Base-by-base conservation (phyloP, 208 protist genomes). In the Angomonas deanei region DNA sequence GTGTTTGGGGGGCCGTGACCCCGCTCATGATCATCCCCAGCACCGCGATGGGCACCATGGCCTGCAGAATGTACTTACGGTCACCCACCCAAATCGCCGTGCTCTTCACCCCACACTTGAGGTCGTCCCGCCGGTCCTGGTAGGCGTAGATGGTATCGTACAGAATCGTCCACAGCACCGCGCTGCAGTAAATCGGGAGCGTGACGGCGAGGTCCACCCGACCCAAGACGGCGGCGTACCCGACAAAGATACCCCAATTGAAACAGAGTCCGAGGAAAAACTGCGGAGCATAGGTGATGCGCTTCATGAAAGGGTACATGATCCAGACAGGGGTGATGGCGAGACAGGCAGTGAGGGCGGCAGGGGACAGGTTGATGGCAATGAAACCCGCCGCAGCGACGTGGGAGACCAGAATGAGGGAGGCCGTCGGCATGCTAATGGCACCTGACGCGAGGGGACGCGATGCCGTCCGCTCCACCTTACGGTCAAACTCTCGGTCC, bases 61-160 rank as follows among this genome's bases (percentile, higher is more conserved):
- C 33, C 19, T 76, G 72, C 23, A 92, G 72, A 52, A 91, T 80
- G 70, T 91, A 57, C 77, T 94, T 94, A 36, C 78, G 80, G 46
- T 94, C 82, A 15, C 82, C 85, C 56, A 92, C 83, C 74, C 76
- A 82, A 49, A 90, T 84, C 21, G 88, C 88, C 30, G 75, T 82
- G 61, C 84, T 89, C 72, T 94, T 92, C 47, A 94, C 79, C 10
- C 85, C 84, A 64, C 77, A 88, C 58, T 87, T 84, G 52, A 88
- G 47, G 64, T 94, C 83, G 53, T 91, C 84, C 17, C 59, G 62
- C 50, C 80, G 72, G 61, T 92, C 84, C 72, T 92, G 85, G 64
- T 91, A 91, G 32, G 81, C 81, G 70, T 92, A 91, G 58, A 94
- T 85, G 11, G 88, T 94, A 63, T 91, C 84, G 72, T 91, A 91